A percentile compares a stretch with the other conserved stretches of the same genome.
phyloP scores from a whole-genome alignment of 116 monocot genomes.

The Papilionanthe hybrid region DNA sequence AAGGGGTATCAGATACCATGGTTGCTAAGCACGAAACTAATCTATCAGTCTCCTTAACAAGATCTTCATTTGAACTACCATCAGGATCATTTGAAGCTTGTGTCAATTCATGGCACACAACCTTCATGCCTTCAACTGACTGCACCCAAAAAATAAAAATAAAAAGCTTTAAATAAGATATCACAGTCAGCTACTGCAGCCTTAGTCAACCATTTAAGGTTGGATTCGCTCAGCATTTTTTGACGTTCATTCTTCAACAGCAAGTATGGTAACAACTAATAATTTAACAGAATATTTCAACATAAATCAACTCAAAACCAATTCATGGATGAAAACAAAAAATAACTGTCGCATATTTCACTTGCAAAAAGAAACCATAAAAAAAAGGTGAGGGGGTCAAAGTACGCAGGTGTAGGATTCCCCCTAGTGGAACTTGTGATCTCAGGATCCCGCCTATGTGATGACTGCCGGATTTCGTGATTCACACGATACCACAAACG shows the following conservation, averaged over 20 bases:
- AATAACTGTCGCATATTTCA: neutral
- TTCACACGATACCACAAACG: too few relatives aligned
- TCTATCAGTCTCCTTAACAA: constrained; percentile 82
- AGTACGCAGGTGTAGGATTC: too few relatives aligned
- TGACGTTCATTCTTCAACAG: too few relatives aligned
- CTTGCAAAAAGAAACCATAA: neutral
- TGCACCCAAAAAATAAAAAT: constrained; percentile 32
- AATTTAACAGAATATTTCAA: neutral
- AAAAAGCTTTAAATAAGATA: neutral
- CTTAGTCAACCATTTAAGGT: neutral
- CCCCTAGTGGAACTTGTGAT: too few relatives aligned
- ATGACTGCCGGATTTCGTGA: too few relatives aligned
- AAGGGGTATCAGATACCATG: constrained; percentile 52
- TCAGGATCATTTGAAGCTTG: constrained; percentile 70
- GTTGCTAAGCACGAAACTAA: constrained; percentile 81
- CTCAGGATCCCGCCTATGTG: too few relatives aligned
- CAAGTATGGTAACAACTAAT: too few relatives aligned
- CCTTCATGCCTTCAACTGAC: constrained; percentile 99
- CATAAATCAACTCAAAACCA: neutral
- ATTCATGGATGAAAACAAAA: neutral
- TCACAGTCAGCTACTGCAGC: neutral
- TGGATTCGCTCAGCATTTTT: too few relatives aligned
- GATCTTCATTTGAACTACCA: constrained; percentile 63
- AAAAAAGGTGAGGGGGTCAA: neutral
- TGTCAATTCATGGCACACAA: constrained; percentile 93